A percentile compares a stretch with the other conserved stretches of the same genome.
Conservation (phyloP, 345 rosid species). For the Bruguiera gymnorhiza region DNA sequence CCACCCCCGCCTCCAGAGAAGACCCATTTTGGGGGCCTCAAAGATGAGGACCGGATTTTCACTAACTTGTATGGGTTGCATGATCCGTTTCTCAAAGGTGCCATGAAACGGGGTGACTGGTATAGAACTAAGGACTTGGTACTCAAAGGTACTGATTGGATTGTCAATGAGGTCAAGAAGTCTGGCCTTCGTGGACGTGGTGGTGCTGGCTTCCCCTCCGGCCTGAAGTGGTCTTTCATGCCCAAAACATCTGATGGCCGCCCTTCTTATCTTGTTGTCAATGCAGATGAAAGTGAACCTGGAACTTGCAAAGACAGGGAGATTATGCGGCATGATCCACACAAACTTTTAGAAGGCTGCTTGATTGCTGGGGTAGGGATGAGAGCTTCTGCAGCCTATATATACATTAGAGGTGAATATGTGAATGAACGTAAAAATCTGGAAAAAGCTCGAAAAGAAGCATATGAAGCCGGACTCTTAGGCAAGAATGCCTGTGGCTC, state of each 20-base stretch:
- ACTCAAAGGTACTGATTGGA: conserved; percentile 94
- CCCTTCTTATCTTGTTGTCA: conserved; percentile 96
- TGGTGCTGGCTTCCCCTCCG: conserved; percentile 99
- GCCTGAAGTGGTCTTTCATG: conserved; percentile 99
- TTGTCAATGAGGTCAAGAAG: conserved; percentile 84
- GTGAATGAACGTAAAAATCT: conserved; percentile 85
- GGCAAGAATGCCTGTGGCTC: conserved; percentile 99
- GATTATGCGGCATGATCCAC: conserved; percentile 98
- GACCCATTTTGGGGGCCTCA: conserved; percentile 96
- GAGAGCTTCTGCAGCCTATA: conserved; percentile 97
- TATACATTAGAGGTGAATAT: conserved; percentile 95
- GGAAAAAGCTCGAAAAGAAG: conserved; percentile 85
- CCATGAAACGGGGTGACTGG: conserved; percentile 98
- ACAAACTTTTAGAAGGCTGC: conserved; percentile 94
- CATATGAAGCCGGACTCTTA: conserved; percentile 83
- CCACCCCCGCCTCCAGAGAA: conserved; percentile 90
- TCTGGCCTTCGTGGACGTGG: conserved; percentile 98
- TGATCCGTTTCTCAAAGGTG: conserved; percentile 95
- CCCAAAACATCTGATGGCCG: conserved; percentile 98
- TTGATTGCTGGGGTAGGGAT: conserved; percentile 98
- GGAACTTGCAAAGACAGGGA: conserved; percentile 99
- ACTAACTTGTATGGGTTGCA: conserved; percentile 87
- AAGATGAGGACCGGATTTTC: conserved; percentile 93
- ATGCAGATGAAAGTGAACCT: conserved; percentile 99
- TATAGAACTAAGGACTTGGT: conserved; percentile 94